These are phyloP conservation scores for Salix brachista DNA, from an alignment of 345 rosid genomes.

Conservation along the genomic window DNA sequence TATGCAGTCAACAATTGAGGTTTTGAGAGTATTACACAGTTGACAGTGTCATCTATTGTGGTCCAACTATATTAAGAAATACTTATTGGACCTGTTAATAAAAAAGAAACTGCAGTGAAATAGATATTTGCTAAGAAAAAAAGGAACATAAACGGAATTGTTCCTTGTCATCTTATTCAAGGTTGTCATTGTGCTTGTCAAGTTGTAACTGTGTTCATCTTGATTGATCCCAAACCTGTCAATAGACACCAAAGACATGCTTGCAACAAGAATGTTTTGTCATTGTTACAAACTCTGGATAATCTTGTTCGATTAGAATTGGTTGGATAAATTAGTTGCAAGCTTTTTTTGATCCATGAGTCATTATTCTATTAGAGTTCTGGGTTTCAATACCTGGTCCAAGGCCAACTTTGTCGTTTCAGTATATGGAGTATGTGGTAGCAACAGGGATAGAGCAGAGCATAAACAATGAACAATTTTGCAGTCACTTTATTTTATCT, in stretches of 20 bases:
- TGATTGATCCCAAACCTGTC: neutral
- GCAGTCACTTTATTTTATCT: neutral
- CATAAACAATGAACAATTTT: neutral
- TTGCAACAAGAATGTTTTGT: neutral
- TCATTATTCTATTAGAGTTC: neutral
- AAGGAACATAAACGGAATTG: neutral
- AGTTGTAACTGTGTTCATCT: neutral
- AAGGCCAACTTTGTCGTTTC: neutral
- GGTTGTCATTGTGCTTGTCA: neutral
- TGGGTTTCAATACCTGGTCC: neutral
- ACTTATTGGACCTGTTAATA: neutral
- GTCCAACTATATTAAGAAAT: neutral
- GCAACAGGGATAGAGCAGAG: neutral
- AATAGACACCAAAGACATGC: neutral
- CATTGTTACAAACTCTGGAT: neutral
- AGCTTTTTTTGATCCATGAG: neutral
- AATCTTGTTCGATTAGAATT: neutral
- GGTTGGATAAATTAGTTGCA: neutral
- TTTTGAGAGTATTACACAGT: neutral
- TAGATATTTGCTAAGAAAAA: neutral
- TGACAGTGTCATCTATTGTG: neutral
- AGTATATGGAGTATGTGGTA: neutral
- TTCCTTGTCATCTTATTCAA: neutral
- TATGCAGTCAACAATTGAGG: neutral
- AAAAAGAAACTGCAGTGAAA: neutral